Base-by-base conservation (phyloP, 176 grass and related monocot species). In the Microstegium vimineum region DNA sequence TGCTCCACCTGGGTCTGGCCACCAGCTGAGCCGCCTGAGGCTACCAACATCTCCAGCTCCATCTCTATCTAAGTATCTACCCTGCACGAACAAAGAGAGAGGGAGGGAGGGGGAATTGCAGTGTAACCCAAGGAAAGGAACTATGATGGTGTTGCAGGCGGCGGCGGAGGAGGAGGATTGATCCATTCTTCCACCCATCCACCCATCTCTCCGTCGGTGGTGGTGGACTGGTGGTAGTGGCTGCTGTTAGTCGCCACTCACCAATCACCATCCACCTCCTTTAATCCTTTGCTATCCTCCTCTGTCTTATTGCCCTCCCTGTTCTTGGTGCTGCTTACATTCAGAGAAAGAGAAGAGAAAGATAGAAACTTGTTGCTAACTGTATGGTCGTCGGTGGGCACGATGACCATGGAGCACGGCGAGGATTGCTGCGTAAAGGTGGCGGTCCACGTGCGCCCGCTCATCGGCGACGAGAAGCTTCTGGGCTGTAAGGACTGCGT, bases 381-480 rank as follows among this genome's bases (percentile, higher is more conserved):
- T 90, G 83, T 68, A 90, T 86, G 83, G 62, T 86, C 46, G 62
- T 86, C 46, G 79, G 83, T 69, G 66, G 79, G 4, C 52, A 85
- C 82, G 64, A 96, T 99, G 89, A 91, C 91, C 14, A 94, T 99
- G 97, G 93, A 96, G 80, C 84, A 95, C 70, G 85, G 93, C 51
- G 97, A 99, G 83, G 90, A 96, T 96, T 99, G 97, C 79, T 89
- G 93, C 80, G 97, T 99, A 63, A 95, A 94, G 80, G 97, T 99
- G 40, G 97, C 97, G 35, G 97, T 99, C 73, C 97, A 99, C 45
- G 94, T 89, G 74, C 85, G 97, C 70, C 97, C 97, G 45, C 89
- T 99, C 86, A 90, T 99, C 89, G 92, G 87, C 69, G 97, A 99
- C 86, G 97, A 99, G 91, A 95, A 93, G 85, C 86, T 92, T 67